Evolutionary conservation across 1,139 yeast species (phyloP).

Genomic region (Geotrichum candidum): DNA sequence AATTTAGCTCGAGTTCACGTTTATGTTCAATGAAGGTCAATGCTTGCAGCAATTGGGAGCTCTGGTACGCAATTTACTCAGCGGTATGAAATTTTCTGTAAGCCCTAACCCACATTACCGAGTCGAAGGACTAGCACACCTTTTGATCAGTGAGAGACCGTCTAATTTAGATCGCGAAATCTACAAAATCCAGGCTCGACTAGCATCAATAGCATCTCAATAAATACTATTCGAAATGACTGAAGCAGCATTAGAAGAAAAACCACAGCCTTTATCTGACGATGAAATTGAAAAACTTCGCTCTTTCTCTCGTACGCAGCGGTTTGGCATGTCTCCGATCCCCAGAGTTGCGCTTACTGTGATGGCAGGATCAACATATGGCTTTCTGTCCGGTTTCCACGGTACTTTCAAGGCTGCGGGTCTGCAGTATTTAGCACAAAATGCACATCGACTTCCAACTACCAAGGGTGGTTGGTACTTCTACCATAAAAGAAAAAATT

Average conservation of each 20-base stretch:
- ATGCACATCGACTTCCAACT: conserved; percentile 73
- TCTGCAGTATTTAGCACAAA: conserved; percentile 64
- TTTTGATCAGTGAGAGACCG: neutral
- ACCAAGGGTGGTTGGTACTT: conserved; percentile 86
- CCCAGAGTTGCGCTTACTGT: conserved; percentile 39
- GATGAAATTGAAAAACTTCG: neutral
- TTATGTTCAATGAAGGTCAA: neutral
- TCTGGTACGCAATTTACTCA: neutral
- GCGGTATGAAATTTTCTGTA: neutral
- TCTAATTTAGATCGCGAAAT: neutral
- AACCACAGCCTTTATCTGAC: neutral
- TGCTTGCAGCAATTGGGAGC: neutral
- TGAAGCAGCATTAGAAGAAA: neutral
- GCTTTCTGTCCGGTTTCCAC: conserved; percentile 57
- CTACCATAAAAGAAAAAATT: conserved; percentile 79
- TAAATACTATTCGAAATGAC: neutral
- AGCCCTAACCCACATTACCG: neutral
- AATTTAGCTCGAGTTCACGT: neutral
- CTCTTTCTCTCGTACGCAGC: conserved; percentile 17
- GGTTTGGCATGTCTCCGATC: conserved; percentile 40
- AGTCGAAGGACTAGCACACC: neutral
- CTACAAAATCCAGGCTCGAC: neutral
- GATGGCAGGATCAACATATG: conserved; percentile 45
- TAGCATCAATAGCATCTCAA: neutral
- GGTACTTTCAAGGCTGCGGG: conserved; percentile 55